Percentiles rank a stretch among this genome's conserved stretches.
Conservation (phyloP, 2,329 filamentous ascomycete species). For the Aspergillus fumigatus region DNA sequence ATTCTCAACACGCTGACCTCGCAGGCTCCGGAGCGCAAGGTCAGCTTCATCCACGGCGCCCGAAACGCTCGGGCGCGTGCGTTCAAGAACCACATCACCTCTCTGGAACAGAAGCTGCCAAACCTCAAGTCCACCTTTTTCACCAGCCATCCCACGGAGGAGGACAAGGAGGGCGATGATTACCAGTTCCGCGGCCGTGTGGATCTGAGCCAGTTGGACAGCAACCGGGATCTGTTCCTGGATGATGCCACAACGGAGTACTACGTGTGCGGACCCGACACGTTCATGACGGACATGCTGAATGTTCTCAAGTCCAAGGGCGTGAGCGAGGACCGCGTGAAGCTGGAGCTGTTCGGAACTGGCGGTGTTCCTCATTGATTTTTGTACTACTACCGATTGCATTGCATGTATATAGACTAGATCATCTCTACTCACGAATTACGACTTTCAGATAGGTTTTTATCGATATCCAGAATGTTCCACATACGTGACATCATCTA, state of each 20-base stretch:
- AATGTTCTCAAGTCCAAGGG: slow-evolving; percentile 51
- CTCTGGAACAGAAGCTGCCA: slow-evolving; percentile 38
- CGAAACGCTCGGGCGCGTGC: slow-evolving; percentile 44
- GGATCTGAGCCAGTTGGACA: slow-evolving; percentile 52
- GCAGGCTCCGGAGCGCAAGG: slow-evolving; percentile 42
- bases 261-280: slow-evolving; percentile 65
- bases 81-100: slow-evolving; percentile 51
- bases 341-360: slow-evolving; percentile 63
- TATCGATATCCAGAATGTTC: neutral
- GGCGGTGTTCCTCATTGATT: slow-evolving; percentile 32
- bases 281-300: slow-evolving; percentile 63
- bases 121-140: slow-evolving; percentile 56
- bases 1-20: slow-evolving; percentile 53
- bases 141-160: slow-evolving; percentile 46
- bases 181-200: slow-evolving; percentile 58
- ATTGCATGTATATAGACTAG: neutral
- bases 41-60: slow-evolving; percentile 58
- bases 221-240: slow-evolving; percentile 49
- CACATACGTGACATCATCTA: neutral
- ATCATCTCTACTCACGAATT: neutral
- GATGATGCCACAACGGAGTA: slow-evolving; percentile 56
- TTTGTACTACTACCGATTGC: neutral
- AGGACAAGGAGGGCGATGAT: slow-evolving; percentile 50
- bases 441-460: neutral
- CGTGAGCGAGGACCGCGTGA: slow-evolving; percentile 53